Percentiles rank a stretch among this genome's conserved stretches.
Conservation (phyloP, 768 basidiomycete species). For the Serpula lacrymans region DNA sequence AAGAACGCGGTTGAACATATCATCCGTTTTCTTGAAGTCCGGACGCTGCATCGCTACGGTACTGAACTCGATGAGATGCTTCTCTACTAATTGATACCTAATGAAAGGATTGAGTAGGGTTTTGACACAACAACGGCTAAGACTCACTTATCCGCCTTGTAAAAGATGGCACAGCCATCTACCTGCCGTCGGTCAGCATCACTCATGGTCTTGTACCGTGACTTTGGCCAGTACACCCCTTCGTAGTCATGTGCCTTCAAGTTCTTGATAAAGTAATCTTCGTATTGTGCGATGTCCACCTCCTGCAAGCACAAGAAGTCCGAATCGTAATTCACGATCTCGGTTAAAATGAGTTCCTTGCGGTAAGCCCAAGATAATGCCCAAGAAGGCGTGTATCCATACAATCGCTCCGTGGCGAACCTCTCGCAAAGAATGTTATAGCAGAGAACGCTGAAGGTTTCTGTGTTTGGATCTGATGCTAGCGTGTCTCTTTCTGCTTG, state of each 20-base stretch:
- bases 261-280: constrained; percentile 82
- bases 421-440: constrained; percentile 96
- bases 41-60: constrained; percentile 88
- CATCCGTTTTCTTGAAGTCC: constrained; percentile 96
- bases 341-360: constrained; percentile 81
- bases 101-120: constrained; percentile 1
- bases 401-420: constrained; percentile 83
- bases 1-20: constrained; percentile 99
- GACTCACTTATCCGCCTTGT: constrained; percentile 79
- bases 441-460: constrained; percentile 77
- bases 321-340: constrained; percentile 74
- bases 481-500: constrained; percentile 58
- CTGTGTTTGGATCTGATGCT: constrained; percentile 59
- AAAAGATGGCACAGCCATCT: constrained; percentile 97
- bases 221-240: constrained; percentile 89
- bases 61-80: constrained; percentile 90
- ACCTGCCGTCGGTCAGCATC: constrained; percentile 82
- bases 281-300: constrained; percentile 88
- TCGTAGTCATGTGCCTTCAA: constrained; percentile 79
- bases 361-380: constrained; percentile 95
- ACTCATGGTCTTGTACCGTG: constrained; percentile 89
- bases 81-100: constrained; percentile 92
- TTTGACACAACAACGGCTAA: constrained; percentile 3
- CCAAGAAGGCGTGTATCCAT: constrained; percentile 97
- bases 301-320: constrained; percentile 97